A percentile compares a stretch with the other conserved stretches of the same genome.
phyloP scores from a whole-genome alignment of 2,329 filamentous ascomycete genomes.

The Ascochyta rabiei region DNA sequence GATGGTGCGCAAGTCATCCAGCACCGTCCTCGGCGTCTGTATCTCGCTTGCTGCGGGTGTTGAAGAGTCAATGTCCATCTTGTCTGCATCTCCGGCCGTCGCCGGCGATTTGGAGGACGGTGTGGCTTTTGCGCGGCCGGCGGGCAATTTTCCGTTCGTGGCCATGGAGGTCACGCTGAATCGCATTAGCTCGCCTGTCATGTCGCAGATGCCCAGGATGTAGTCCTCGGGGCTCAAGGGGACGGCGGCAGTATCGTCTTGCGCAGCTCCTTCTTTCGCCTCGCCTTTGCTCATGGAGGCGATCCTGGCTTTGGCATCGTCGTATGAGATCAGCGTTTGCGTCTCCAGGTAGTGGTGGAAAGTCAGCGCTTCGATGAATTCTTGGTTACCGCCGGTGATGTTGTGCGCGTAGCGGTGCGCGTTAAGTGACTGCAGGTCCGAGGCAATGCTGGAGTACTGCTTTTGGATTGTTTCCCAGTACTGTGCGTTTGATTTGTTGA shows the following conservation, averaged over 20 bases:
- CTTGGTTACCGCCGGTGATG: constrained; percentile 82
- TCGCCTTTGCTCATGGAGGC: constrained; percentile 38
- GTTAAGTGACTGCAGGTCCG: constrained; percentile 79
- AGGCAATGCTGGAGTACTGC: constrained; percentile 70
- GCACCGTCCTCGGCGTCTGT: constrained; percentile 63
- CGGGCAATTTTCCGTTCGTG: constrained; percentile 66
- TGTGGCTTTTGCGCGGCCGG: constrained; percentile 31
- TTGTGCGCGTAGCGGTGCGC: constrained; percentile 80
- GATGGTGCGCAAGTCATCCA: constrained; percentile 81
- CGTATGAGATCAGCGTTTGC: constrained; percentile 73
- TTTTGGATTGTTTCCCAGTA: constrained; percentile 73
- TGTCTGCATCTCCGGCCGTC: constrained; percentile 30
- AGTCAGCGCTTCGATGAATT: constrained; percentile 89
- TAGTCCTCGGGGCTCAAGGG: constrained; percentile 82
- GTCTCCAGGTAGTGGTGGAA: constrained; percentile 86
- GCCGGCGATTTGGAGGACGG: constrained; percentile 10
- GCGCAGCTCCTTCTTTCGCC: neutral
- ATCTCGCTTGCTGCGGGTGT: constrained; percentile 23
- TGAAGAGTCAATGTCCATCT: constrained; percentile 46
- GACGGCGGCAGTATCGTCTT: constrained; percentile 52
- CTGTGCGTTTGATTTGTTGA: constrained; percentile 71
- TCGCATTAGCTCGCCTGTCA: constrained; percentile 95
- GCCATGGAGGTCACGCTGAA: constrained; percentile 91
- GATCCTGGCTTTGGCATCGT: constrained; percentile 59
- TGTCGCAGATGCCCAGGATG: constrained; percentile 86